Percentiles rank a stretch among this genome's conserved stretches.
phyloP scores from a whole-genome alignment of 2,329 filamentous ascomycete genomes.

The Pochonia chlamydosporia region DNA sequence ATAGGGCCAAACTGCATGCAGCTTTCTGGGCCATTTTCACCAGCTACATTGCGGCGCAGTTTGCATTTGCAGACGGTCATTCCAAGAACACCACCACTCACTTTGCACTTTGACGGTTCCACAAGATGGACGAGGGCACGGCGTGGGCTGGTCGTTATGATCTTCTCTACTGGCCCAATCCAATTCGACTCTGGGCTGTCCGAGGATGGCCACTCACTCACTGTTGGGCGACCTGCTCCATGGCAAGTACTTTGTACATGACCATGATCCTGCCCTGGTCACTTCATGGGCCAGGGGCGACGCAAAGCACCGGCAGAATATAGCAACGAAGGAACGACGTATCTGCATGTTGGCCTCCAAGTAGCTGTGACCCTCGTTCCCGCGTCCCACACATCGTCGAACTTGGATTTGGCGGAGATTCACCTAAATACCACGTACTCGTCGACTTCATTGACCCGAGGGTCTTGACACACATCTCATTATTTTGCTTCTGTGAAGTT shows the following conservation, averaged over 20 bases:
- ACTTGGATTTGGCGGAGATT: neutral
- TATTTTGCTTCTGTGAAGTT: too few species aligned
- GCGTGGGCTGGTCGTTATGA: neutral
- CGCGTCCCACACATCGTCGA: neutral
- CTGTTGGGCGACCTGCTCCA: neutral
- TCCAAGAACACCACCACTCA: conserved; percentile 7
- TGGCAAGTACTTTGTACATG: neutral
- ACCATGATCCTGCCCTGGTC: neutral
- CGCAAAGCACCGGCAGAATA: conserved; percentile 4
- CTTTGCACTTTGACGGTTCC: neutral
- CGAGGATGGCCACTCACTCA: neutral
- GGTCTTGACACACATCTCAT: neutral
- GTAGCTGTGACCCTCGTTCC: neutral
- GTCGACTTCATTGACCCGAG: neutral
- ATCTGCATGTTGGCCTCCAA: neutral
- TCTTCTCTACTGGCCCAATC: neutral
- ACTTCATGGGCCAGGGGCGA: neutral
- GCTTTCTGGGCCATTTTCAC: conserved; percentile 23
- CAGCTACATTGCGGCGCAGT: conserved; percentile 38
- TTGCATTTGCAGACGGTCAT: conserved; percentile 11
- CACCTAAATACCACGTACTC: conserved; percentile 7
- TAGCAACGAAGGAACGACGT: neutral
- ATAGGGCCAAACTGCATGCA: conserved; percentile 28
- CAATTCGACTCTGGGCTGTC: conserved; percentile 3
- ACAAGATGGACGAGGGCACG: neutral